Conservation (phyloP, 768 basidiomycete genomes). For the Candolleomyces aberdarensis region DNA sequence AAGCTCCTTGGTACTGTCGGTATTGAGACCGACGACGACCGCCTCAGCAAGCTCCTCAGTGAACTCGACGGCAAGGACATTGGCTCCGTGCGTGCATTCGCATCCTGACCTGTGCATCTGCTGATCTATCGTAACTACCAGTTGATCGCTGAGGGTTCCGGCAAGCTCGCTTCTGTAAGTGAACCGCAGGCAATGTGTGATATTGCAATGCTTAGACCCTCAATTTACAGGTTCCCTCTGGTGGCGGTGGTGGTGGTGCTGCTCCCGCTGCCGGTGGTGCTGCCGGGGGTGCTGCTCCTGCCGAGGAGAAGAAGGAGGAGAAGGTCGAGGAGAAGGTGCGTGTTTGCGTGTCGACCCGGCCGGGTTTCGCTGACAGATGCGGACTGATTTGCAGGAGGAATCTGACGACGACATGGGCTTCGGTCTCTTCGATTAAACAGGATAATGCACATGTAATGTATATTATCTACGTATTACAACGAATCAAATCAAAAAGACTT, state of each 20-base stretch:
- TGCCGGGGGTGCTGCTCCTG: constrained; percentile 58
- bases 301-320: constrained; percentile 81
- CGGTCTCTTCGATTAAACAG: constrained; percentile 88
- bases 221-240: constrained; percentile 58
- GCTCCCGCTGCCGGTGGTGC: constrained; percentile 51
- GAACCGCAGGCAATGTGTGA: constrained; percentile 18
- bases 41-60: constrained; percentile 77
- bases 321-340: constrained; percentile 86
- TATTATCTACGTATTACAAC: no score
- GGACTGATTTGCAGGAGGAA: constrained; percentile 58
- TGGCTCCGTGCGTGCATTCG: constrained; percentile 55
- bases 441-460: constrained; percentile 7
- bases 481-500: neutral
- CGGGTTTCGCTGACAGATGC: constrained; percentile 5
- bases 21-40: constrained; percentile 82
- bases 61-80: constrained; percentile 92
- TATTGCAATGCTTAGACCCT: neutral
- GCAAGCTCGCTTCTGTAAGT: constrained; percentile 88
- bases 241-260: constrained; percentile 68
- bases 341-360: constrained; percentile 11
- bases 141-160: constrained; percentile 90
- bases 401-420: constrained; percentile 99
- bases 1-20: constrained; percentile 83
- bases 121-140: constrained; percentile 22
- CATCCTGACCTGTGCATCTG: neutral